Evolutionary conservation across 805 yeast species (phyloP), one percentile per base, ranked within the genome.

Genomic region (Limtongia smithiae): DNA sequence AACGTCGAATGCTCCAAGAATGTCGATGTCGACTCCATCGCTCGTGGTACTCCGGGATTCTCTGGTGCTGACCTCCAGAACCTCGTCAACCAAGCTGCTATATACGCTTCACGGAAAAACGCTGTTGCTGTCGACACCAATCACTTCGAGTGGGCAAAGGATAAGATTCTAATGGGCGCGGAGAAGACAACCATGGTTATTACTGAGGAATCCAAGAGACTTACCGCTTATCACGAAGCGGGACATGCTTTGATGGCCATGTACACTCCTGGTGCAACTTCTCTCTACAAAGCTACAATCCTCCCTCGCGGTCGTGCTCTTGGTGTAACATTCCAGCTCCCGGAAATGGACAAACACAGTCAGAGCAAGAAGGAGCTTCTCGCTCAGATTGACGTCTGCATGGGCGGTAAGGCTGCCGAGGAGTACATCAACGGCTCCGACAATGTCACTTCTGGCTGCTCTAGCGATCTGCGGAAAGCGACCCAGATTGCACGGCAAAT

Each of bases 371-470:
- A 76, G 53, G 97, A 93, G 69, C 86, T 96, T 66, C 75, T 83
- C 57, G 96, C 97, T 0, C 75, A 95, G 56, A 70, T 93, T 58
- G 98, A 93, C 67, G 98, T 93, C 42, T 89, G 96, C 66, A 93
- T 93, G 98, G 99, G 98, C 53, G 99, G 99, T 57, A 90, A 90
- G 67, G 82, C 89, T 50, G 98, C 98, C 27, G 99, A 93, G 72
- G 97, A 91, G 65, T 73, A 87, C 75, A 76, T 85, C 42, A 86
- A 87, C 64, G 98, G 98, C 1, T 77, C 82, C 39, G 96, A 87
- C 48, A 86, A 90, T 65, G 95, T 93, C 11, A 91, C 97, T 2
- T 80, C 91, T 61, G 98, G 98, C 6, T 93, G 97, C 71, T 84
- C 95, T 1, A 82, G 93, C 8, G 99, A 93, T 68, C 78, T 93